Conservation (phyloP, 495 filamentous ascomycete genomes). For the Penicillium taxi region DNA sequence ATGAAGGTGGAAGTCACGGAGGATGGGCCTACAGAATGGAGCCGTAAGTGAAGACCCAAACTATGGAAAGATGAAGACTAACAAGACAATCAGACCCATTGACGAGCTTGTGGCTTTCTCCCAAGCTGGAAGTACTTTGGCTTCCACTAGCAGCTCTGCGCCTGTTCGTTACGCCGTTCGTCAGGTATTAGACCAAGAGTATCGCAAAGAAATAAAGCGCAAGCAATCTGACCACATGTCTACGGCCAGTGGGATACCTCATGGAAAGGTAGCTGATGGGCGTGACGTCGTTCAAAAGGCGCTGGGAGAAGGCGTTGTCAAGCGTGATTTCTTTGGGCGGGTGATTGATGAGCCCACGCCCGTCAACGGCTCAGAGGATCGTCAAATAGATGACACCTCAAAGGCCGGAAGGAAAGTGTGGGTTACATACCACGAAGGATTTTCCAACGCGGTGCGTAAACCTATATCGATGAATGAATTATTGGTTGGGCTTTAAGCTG, state of each 20-base stretch:
- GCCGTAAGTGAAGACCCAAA: constrained; percentile 51
- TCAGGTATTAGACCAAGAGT: constrained; percentile 86
- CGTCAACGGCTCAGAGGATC: constrained; percentile 17
- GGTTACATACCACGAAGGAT: constrained; percentile 94
- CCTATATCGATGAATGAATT: constrained; percentile 82
- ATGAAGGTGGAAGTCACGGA: constrained; percentile 42
- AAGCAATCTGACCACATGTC: constrained; percentile 50
- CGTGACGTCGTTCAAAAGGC: constrained; percentile 31
- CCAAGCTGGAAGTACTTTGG: constrained; percentile 19
- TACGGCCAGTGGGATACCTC: constrained; percentile 23
- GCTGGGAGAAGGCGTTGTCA: constrained; percentile 38
- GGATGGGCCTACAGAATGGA: constrained; percentile 92
- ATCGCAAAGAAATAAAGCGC: constrained; percentile 56
- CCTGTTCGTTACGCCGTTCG: constrained; percentile 81
- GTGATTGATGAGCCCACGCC: constrained; percentile 45
- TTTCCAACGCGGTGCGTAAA: constrained; percentile 92
- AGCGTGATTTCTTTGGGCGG: constrained; percentile 88
- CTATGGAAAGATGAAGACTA: constrained; percentile 20
- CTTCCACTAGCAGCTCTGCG: constrained; percentile 38
- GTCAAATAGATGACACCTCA: constrained; percentile 22
- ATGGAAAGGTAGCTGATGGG: constrained; percentile 24
- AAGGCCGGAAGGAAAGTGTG: constrained; percentile 60
- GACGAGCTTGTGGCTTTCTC: constrained; percentile 54
- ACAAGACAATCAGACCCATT: constrained; percentile 44
- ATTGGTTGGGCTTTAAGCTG: constrained; percentile 41